Evolutionary conservation across 805 yeast species (phyloP), one percentile per base, ranked within the genome.

Genomic region (Candida tallmaniae): DNA sequence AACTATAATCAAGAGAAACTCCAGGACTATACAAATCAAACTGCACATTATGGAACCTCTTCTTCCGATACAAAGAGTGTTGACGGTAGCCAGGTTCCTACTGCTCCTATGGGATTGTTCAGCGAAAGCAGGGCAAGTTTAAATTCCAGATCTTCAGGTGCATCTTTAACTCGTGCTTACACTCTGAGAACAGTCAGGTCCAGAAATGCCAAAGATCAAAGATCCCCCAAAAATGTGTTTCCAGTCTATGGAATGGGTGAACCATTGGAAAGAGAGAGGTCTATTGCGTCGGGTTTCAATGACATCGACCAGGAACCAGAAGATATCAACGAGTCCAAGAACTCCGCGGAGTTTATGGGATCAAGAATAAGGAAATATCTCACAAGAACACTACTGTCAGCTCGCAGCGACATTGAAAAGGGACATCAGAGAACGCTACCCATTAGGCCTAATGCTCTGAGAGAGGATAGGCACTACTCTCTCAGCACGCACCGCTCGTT

Each of bases 231-330:
- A 17, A 86, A 86, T 40, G 88, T 83, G 1, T 83, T 83, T 58
- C 93, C 94, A 0, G 89, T 83, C 2, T 66, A 67, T 45, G 90
- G 85, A 1, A 82, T 83, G 90, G 88, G 85, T 1, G 67, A 64
- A 8, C 83, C 90, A 3, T 52, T 74, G 27, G 58, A 55, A 18
- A 60, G 72, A 35, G 89, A 83, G 46, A 60, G 59, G 29, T 64
- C 80, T 0, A 77, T 83, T 35, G 86, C 86, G 4, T 45, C 51
- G 5, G 55, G 52, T 2, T 32, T 32, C 18, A 26, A 17, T 10
- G 30, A 11, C 4, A 12, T 16, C 14, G 25, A 14, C 18, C 13
- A 6, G 3, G 26, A 31, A 25, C 31, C 18, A 18, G 46, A 39
- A 13, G 44, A 34, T 18, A 32, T 34, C 34, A 34, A 23, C 5